Evolutionary conservation across 2,329 filamentous ascomycete genomes (phyloP).

Genomic region (Fusarium miscanthi): DNA sequence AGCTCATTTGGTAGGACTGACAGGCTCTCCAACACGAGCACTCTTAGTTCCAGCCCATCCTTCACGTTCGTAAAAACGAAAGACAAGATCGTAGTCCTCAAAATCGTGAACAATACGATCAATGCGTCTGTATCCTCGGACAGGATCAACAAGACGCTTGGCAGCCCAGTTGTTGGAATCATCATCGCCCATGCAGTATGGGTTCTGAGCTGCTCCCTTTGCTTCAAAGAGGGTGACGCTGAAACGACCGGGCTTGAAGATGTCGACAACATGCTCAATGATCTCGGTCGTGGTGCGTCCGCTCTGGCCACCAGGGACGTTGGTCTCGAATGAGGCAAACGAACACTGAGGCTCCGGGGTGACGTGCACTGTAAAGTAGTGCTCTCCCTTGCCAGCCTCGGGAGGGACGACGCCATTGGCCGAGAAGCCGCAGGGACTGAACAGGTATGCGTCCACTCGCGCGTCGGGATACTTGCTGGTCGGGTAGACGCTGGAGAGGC

Average conservation of each 20-base stretch:
- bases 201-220: conserved; percentile 67
- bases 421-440: conserved; percentile 96
- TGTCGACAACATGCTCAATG: conserved; percentile 91
- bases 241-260: conserved; percentile 98
- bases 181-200: conserved; percentile 56
- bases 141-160: conserved; percentile 75
- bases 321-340: conserved; percentile 98
- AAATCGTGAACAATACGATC: conserved; percentile 98
- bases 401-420: conserved; percentile 95
- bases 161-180: conserved; percentile 51
- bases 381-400: conserved; percentile 67
- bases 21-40: conserved; percentile 65
- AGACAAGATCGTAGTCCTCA: conserved; percentile 96
- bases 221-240: conserved; percentile 97
- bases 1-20: conserved; percentile 43
- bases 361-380: conserved; percentile 99
- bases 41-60: conserved; percentile 72
- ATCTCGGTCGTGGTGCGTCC: conserved; percentile 91
- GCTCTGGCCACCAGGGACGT: conserved; percentile 88
- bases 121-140: conserved; percentile 87
- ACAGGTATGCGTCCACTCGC: conserved; percentile 94
- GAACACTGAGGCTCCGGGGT: conserved; percentile 97
- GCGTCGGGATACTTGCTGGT: conserved; percentile 89
- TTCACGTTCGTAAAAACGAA: conserved; percentile 94
- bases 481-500: conserved; percentile 89